Base-by-base conservation (phyloP, 2,329 filamentous ascomycete genomes). In the Phymatotrichopsis omnivora region DNA sequence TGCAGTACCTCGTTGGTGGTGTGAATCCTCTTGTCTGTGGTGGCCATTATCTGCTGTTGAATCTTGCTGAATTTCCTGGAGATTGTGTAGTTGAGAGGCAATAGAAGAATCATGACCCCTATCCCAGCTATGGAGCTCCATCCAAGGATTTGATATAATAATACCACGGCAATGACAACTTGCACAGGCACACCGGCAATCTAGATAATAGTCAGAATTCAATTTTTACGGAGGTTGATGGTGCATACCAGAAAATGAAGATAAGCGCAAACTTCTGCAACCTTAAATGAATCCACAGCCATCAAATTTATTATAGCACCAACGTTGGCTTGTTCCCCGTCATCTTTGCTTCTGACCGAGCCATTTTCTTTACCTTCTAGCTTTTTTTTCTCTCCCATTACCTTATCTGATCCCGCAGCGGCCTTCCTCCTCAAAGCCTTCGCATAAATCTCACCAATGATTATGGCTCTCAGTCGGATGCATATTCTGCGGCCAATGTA, bases 221-320 rank as follows among this genome's bases (percentile, higher is more conserved):
- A 16, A 20, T 22, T 23, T 19, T 22, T 17, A 16, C 12, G 22
- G 14, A 17, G 11, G 35, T 20, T 7, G 24, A 22, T 28, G n/a
- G 22, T 16, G 11, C 37, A 43, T 45, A 52, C 82, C n/a, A 98
- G 70, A 64, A 93, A 98, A 65, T 98, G 91, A 24, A 98, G 69
- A 62, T 98, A 98, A 0, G 89, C 83, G 28, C 85, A 91, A 48
- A 94, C 80, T 62, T 98, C 91, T 52, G 85, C 83, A 44, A 98
- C 85, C 67, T 98, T 98, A 76, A 96, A 96, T 36, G 89, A 95
- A 68, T 98, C 93, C 30, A 98, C 93, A 8, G 91, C 52, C 91
- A 98, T 98, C 55, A 98, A 71, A 64, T 96, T 98, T 68, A 98
- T 98, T 60, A 98, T 95, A n/a, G 91, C 93, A 52, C 93, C 91